Conservation (phyloP, 768 basidiomycete species). For the Rhodotorula graminis region DNA sequence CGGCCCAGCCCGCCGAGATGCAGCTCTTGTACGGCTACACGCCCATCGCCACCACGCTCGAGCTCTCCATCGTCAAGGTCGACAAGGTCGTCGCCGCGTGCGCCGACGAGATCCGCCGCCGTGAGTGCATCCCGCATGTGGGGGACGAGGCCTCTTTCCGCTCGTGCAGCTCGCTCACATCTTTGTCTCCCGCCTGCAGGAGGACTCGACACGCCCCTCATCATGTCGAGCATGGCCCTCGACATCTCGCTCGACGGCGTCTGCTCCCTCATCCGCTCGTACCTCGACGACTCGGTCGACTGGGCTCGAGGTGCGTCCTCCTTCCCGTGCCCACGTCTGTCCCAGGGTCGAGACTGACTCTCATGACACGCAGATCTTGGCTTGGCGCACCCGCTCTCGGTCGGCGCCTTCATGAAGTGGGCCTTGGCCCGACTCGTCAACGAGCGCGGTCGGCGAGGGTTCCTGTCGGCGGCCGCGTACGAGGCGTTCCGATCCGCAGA, state of each 20-base stretch:
- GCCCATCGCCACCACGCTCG: constrained; percentile 67
- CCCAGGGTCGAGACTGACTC: not conserved
- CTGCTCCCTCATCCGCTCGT: constrained; percentile 70
- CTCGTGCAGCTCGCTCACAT: not conserved
- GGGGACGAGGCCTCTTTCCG: not conserved
- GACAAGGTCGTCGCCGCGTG: constrained; percentile 66
- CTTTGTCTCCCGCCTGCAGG: not conserved
- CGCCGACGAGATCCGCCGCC: constrained; percentile 63
- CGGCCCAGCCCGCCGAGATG: constrained; percentile 5
- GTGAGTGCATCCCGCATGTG: constrained; percentile 50
- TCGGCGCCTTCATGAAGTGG: constrained; percentile 92
- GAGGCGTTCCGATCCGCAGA: constrained; percentile 74
- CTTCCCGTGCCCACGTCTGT: constrained; percentile 52
- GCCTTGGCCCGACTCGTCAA: constrained; percentile 69
- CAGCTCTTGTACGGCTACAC: constrained; percentile 61
- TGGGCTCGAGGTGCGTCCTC: constrained; percentile 32
- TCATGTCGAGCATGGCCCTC: constrained; percentile 82
- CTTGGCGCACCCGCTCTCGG: constrained; percentile 78
- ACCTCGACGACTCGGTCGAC: constrained; percentile 51
- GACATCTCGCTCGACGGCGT: constrained; percentile 73
- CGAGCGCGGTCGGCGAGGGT: constrained; percentile 58
- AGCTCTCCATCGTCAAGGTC: constrained; percentile 60
- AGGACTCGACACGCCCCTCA: constrained; percentile 77
- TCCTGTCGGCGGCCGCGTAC: constrained; percentile 81
- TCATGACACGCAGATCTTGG: constrained; percentile 55